Conservation (phyloP, 2,329 filamentous ascomycete genomes). For the Hortaea werneckii region DNA sequence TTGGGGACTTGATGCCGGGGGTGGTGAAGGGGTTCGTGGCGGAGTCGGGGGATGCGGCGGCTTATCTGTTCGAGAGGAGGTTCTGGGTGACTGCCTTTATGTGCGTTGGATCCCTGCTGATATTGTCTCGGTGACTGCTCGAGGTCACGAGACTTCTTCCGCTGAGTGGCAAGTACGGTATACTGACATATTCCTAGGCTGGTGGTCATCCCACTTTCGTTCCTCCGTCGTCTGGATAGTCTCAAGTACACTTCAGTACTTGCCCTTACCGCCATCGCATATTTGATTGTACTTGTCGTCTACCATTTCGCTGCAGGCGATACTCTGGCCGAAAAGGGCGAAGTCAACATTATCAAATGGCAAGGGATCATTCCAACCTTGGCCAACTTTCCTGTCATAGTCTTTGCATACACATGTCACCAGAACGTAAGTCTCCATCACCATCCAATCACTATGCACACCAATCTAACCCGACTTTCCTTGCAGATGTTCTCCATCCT, state of each 20-base stretch:
- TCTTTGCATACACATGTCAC: slow-evolving; percentile 99
- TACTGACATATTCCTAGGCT: slow-evolving; percentile 43
- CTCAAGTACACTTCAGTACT: slow-evolving; percentile 94
- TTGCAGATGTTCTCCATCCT: slow-evolving; percentile 97
- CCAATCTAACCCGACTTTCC: no score
- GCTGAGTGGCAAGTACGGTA: no score
- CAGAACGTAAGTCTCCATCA: slow-evolving; percentile 69
- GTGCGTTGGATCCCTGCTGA: slow-evolving; percentile 39
- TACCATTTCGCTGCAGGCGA: slow-evolving; percentile 81
- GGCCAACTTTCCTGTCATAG: slow-evolving; percentile 83
- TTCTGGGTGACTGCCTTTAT: slow-evolving; percentile 99
- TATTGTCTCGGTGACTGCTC: no score
- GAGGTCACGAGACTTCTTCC: no score
- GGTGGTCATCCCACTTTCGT: slow-evolving; percentile 87
- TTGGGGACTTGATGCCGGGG: slow-evolving; percentile 94
- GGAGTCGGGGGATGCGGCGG: slow-evolving; percentile 38
- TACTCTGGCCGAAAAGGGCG: slow-evolving; percentile 60
- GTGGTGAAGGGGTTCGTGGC: slow-evolving; percentile 70
- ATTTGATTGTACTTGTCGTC: slow-evolving; percentile 83
- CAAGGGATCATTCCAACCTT: slow-evolving; percentile 68
- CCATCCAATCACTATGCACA: no score
- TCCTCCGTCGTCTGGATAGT: slow-evolving; percentile 81
- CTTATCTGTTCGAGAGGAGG: slow-evolving; percentile 77
- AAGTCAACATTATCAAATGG: slow-evolving; percentile 68
- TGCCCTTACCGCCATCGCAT: slow-evolving; percentile 85